Base-by-base conservation (phyloP, 208 protist genomes). In the Leishmania arabica region DNA sequence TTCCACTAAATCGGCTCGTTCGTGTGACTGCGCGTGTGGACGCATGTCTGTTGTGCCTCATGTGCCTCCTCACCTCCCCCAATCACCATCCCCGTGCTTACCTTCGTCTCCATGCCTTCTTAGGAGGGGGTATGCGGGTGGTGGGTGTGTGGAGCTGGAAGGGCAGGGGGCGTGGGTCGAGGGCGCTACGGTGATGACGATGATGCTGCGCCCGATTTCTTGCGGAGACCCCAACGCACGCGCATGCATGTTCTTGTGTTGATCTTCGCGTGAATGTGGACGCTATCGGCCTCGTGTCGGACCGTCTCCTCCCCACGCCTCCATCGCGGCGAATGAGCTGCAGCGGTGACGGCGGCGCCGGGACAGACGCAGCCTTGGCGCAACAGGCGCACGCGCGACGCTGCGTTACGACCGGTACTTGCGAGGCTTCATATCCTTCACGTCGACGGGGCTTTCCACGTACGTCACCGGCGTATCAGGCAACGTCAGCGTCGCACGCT, bases 391-490 rank as follows among this genome's bases (percentile, higher is more conserved):
- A 8, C 37, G 60, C 31, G 31, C 60, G 31, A 37, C 60, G 13
- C 60, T 66, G 11, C 4, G 2, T 49, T 71, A 47, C 13, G 37
- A 71, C 37, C 66, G 17, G 5, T 47, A 71, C 66, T 47, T 71
- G 40, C 37, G 66, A 0, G 3, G 34, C 31, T 37, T 49, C 45
- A 51, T 72, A 7, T 54, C 40, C 27, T 34, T 31, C 15, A 54
- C 45, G 60, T 82, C 56, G 60, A 81, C 73, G 19, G 74, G 72
- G 53, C 72, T 84, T 74, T 80, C 78, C 56, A 81, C 49, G 65
- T 60, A 80, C 34, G 75, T 84, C 58, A 80, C 80, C 42, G 80
- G 75, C n/a, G 80, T 84, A 1, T 84, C 75, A 31, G 70, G 74
- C 65, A 68, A 80, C 56, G 58, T 64, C 65, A 84, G 56, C 58